These are phyloP conservation scores for Colletotrichum sp. DNA, from an alignment of 2,329 filamentous ascomycete genomes.

Conservation along the genomic window DNA sequence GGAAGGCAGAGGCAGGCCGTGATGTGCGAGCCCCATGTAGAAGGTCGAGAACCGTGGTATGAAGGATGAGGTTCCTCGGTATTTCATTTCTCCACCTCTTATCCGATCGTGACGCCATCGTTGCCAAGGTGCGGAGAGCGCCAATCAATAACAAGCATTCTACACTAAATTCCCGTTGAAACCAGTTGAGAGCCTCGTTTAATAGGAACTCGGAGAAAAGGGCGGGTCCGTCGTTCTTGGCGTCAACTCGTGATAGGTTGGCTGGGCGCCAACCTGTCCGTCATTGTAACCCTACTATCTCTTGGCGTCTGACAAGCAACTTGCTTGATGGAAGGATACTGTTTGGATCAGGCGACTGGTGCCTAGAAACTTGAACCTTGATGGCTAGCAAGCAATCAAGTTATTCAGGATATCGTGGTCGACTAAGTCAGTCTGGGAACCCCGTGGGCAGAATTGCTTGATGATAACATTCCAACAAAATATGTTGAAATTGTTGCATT, in stretches of 20 bases:
- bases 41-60: not conserved
- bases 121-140: not conserved
- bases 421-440: not conserved
- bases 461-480: not conserved
- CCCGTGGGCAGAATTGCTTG: not conserved
- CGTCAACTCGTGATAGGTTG: not conserved
- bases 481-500: not conserved
- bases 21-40: not conserved
- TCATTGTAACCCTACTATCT: conserved; percentile 10
- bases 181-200: not conserved
- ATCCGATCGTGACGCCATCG: not conserved
- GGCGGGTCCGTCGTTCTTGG: not conserved
- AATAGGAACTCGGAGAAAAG: not conserved
- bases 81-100: conserved; percentile 15
- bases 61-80: not conserved
- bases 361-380: not conserved
- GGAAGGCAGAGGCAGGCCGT: not conserved
- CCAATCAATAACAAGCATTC: not conserved
- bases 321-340: not conserved
- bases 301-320: not conserved
- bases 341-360: not conserved
- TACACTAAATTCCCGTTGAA: not conserved
- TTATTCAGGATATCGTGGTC: not conserved
- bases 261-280: not conserved
- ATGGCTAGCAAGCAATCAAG: not conserved